Percentiles rank a stretch among this genome's conserved stretches.
Evolutionary conservation across 768 basidiomycete genomes (phyloP).

Genomic region (Trametes villosa): DNA sequence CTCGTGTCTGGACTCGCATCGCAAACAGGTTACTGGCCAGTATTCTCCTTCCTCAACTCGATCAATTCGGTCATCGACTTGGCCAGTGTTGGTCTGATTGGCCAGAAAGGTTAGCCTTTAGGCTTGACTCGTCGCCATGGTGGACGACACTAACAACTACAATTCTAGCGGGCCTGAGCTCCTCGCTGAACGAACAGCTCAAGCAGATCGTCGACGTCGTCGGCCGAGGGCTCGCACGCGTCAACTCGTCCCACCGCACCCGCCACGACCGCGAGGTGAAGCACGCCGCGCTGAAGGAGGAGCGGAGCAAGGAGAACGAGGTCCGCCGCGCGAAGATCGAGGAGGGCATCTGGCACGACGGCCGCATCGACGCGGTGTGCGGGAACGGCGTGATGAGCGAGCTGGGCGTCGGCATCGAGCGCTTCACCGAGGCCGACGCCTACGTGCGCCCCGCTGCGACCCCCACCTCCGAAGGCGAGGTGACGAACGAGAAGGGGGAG

Average conservation of each 20-base stretch:
- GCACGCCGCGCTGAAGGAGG: constrained; percentile 39
- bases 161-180: constrained; percentile 75
- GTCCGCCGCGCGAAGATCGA: constrained; percentile 51
- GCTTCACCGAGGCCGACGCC: constrained; percentile 44
- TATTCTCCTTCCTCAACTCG: constrained; percentile 84
- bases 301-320: constrained; percentile 43
- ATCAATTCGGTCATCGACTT: constrained; percentile 85
- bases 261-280: constrained; percentile 46
- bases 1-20: constrained; percentile 70
- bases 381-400: constrained; percentile 89
- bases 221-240: constrained; percentile 67
- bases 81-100: constrained; percentile 92
- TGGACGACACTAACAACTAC: constrained; percentile 2
- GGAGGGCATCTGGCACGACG: constrained; percentile 83
- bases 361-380: constrained; percentile 79
- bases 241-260: constrained; percentile 54
- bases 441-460: constrained; percentile 15
- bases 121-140: too few species aligned
- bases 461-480: not conserved
- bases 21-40: constrained; percentile 89
- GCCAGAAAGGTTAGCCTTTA: constrained; percentile 96
- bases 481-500: constrained; percentile 22
- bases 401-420: constrained; percentile 82
- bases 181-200: constrained; percentile 79
- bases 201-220: constrained; percentile 85